Percentiles rank a stretch among this genome's conserved stretches.
phyloP scores from a whole-genome alignment of 2,329 filamentous ascomycete genomes.

The Coleophoma crateriformis region DNA sequence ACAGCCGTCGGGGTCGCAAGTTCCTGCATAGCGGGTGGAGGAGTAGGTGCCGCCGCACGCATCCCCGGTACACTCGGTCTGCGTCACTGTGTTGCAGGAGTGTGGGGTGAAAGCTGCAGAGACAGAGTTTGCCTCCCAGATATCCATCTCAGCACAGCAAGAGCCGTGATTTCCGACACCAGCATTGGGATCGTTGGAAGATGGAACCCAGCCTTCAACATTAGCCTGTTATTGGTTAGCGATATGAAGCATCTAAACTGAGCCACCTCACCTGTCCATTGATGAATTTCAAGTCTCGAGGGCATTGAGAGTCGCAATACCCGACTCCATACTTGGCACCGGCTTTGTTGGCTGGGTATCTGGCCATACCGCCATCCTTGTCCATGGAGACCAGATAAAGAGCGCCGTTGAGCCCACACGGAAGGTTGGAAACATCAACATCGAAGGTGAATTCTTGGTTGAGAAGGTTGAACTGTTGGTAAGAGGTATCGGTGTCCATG shows the following conservation, averaged over 20 bases:
- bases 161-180: constrained; percentile 46
- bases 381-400: constrained; percentile 63
- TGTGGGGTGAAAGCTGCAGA: constrained; percentile 51
- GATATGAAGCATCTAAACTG: constrained; percentile 23
- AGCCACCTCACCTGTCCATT: constrained; percentile 37
- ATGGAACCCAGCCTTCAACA: constrained; percentile 42
- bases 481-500: constrained; percentile 54
- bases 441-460: constrained; percentile 69
- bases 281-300: constrained; percentile 45
- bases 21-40: constrained; percentile 31
- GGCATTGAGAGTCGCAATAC: constrained; percentile 59
- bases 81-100: constrained; percentile 39
- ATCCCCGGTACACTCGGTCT: constrained; percentile 36
- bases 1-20: constrained; percentile 48
- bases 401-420: constrained; percentile 68
- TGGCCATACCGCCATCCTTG: constrained; percentile 49
- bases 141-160: constrained; percentile 62
- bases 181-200: constrained; percentile 39
- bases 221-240: constrained; percentile 37
- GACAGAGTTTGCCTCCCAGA: constrained; percentile 56
- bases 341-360: constrained; percentile 45
- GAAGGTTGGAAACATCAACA: constrained; percentile 62
- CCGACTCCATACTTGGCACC: constrained; percentile 57
- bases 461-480: constrained; percentile 59
- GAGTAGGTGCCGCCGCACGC: constrained; percentile 27